Conservation (phyloP, 73 alveolate genomes). For the Tetrahymena borealis region DNA sequence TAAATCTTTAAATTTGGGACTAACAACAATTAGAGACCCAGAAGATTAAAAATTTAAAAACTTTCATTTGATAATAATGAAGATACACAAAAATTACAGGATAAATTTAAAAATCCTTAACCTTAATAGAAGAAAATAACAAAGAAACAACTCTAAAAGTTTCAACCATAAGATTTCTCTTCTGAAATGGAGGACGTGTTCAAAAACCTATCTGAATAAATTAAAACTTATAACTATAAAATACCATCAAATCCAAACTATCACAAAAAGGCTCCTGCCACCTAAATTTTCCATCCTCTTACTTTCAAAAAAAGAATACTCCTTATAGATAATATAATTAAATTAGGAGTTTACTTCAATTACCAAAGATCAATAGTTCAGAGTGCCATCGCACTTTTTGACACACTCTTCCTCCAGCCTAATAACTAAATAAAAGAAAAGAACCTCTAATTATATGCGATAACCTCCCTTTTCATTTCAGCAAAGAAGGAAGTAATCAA, state of each 20-base stretch:
- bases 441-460: not conserved
- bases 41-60: not conserved
- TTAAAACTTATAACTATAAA: not conserved
- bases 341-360: not conserved
- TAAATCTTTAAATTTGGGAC: not conserved
- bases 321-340: not conserved
- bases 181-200: not conserved
- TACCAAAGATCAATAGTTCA: not conserved
- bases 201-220: not conserved
- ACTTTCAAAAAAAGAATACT: not conserved
- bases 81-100: not conserved
- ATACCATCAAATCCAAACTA: not conserved
- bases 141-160: not conserved
- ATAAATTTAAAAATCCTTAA: not conserved
- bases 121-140: not conserved
- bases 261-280: not conserved
- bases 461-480: slow-evolving; percentile 1
- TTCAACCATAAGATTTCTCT: not conserved
- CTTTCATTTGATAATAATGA: not conserved
- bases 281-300: not conserved
- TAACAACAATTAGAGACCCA: not conserved
- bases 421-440: not conserved
- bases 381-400: not conserved
- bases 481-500: not conserved
- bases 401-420: slow-evolving; percentile 2